phyloP scores from a whole-genome alignment of 768 basidiomycete genomes.

The Steccherinum ochraceum region DNA sequence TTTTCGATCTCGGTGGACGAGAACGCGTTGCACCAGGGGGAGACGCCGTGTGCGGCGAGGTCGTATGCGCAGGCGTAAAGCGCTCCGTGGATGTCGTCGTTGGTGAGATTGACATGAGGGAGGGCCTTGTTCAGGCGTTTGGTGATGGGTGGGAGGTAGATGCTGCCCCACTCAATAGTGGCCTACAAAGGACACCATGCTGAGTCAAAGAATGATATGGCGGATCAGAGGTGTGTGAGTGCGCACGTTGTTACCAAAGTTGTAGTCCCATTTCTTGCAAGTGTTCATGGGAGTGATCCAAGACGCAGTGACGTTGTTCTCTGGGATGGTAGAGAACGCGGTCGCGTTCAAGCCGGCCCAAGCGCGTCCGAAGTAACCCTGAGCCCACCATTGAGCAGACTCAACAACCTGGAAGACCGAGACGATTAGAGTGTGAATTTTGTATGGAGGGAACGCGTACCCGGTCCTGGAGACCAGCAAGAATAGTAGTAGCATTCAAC shows the following conservation, averaged over 20 bases:
- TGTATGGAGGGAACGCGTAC: no score
- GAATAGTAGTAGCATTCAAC: slow-evolving; percentile 18
- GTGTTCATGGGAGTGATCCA: slow-evolving; percentile 38
- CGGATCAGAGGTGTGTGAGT: no score
- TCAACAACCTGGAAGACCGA: no score
- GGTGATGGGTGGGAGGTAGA: slow-evolving; percentile 31
- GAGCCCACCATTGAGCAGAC: slow-evolving; percentile 34
- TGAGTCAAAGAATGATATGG: not conserved
- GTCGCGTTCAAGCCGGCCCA: slow-evolving; percentile 22
- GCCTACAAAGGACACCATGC: not conserved
- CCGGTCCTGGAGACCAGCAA: slow-evolving; percentile 28
- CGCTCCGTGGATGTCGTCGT: slow-evolving; percentile 32
- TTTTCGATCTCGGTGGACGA: slow-evolving; percentile 25
- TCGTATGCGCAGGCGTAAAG: slow-evolving; percentile 38
- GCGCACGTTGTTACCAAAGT: slow-evolving; percentile 24
- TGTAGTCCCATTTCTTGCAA: slow-evolving; percentile 30
- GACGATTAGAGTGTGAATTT: no score
- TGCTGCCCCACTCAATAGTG: slow-evolving; percentile 25
- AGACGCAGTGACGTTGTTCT: slow-evolving; percentile 29
- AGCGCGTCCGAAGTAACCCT: slow-evolving; percentile 31
- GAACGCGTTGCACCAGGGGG: slow-evolving; percentile 38
- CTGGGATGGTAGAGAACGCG: slow-evolving; percentile 24
- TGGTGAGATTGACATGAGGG: slow-evolving; percentile 26
- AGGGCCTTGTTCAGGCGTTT: slow-evolving; percentile 28
- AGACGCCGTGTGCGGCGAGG: slow-evolving; percentile 27